Conservation (phyloP, 257 asterid species). For the Haberlea rhodopensis region DNA sequence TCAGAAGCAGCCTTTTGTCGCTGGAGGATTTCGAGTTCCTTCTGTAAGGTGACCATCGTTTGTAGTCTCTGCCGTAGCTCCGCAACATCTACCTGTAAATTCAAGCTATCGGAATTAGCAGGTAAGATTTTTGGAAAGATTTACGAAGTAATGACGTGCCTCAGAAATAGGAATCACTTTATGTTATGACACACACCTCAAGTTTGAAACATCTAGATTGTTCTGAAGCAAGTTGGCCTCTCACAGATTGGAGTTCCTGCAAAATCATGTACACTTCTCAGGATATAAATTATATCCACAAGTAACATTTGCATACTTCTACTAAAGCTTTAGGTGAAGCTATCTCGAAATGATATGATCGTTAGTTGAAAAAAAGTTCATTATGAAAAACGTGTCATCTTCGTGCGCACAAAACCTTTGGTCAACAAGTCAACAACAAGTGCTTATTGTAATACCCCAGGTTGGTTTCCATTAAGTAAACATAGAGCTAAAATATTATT, state of each 20-base stretch:
- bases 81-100: conserved; percentile 84
- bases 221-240: conserved; percentile 93
- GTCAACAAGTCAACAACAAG: not conserved
- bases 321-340: not conserved
- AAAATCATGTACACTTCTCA: conserved; percentile 19
- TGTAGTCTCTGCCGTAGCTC: conserved; percentile 93
- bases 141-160: conserved; percentile 7
- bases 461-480: not conserved
- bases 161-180: conserved; percentile 21
- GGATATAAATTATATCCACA: not conserved
- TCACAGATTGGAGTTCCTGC: conserved; percentile 93
- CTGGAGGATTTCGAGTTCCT: conserved; percentile 89
- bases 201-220: conserved; percentile 98
- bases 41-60: conserved; percentile 70
- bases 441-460: not conserved
- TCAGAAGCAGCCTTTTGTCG: conserved; percentile 97
- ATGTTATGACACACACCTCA: conserved; percentile 60
- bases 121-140: conserved; percentile 1
- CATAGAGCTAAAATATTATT: not conserved
- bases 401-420: not conserved
- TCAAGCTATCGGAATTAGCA: conserved; percentile 17
- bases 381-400: not conserved
- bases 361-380: not conserved
- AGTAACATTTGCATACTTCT: not conserved
- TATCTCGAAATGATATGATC: not conserved